Percentiles rank a stretch among this genome's conserved stretches.
Evolutionary conservation across 31 red algal species (phyloP).

Genomic region (Endocladia muricata): DNA sequence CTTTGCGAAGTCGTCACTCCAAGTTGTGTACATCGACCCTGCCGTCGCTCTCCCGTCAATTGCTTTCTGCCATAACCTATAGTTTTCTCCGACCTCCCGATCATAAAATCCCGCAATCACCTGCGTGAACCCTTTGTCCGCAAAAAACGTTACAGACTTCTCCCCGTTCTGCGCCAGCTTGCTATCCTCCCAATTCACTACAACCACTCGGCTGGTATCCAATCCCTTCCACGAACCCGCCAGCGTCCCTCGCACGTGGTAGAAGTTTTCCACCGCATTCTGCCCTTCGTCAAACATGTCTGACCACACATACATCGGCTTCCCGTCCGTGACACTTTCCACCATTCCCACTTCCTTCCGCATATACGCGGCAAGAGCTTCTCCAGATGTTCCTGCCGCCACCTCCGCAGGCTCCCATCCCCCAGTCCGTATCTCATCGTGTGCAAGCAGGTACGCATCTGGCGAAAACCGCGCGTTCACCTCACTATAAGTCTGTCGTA

Average conservation of each 20-base stretch:
- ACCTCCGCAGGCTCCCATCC: slow-evolving; percentile 1
- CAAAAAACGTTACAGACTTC: neutral
- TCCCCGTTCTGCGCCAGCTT: neutral
- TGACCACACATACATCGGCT: neutral
- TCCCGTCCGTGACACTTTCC: neutral
- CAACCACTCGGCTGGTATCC: neutral
- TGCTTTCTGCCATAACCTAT: neutral
- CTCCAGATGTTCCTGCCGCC: neutral
- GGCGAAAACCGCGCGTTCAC: neutral
- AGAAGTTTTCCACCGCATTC: neutral
- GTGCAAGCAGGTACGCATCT: neutral
- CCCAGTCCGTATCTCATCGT: neutral
- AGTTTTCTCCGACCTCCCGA: neutral
- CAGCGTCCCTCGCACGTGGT: neutral
- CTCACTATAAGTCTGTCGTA: neutral
- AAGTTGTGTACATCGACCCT: slow-evolving; percentile 14
- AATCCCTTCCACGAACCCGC: neutral
- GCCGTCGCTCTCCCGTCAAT: neutral
- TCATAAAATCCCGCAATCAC: slow-evolving; percentile 2
- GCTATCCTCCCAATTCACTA: neutral
- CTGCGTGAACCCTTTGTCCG: neutral
- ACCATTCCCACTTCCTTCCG: neutral
- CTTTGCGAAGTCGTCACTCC: neutral
- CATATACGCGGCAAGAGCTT: neutral
- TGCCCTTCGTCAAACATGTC: neutral